Conservation (phyloP, 2,329 filamentous ascomycete species). For the Verticillium nubilum region DNA sequence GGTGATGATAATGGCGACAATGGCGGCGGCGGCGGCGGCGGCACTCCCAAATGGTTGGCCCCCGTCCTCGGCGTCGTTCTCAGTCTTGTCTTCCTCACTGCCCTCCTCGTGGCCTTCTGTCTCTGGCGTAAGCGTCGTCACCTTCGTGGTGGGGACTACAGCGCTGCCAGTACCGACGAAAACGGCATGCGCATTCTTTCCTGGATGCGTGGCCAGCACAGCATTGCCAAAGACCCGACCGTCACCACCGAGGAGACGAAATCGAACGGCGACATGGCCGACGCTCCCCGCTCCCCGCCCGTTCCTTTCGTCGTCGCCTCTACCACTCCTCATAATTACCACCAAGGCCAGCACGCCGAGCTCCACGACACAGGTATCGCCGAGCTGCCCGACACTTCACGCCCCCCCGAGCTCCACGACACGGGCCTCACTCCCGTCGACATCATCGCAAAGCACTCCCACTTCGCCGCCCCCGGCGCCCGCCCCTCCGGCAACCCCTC, state of each 20-base stretch:
- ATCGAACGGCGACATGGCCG: constrained; percentile 32
- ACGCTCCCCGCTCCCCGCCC: constrained; percentile 15
- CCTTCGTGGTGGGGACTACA: constrained; percentile 28
- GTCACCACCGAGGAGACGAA: constrained; percentile 38
- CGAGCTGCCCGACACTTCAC: constrained; percentile 42
- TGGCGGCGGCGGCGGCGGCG: constrained; percentile 20
- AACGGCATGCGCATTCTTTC: constrained; percentile 40
- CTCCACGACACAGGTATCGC: constrained; percentile 37
- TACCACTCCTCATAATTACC: constrained; percentile 1
- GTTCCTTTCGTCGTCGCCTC: constrained; percentile 10
- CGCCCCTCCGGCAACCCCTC: constrained; percentile 21
- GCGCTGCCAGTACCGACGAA: constrained; percentile 38
- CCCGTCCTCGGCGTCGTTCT: constrained; percentile 59
- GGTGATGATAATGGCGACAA: constrained; percentile 5
- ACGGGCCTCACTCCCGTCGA: constrained; percentile 33
- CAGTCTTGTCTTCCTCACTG: constrained; percentile 50
- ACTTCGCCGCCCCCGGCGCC: constrained; percentile 17
- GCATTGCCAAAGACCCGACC: constrained; percentile 36
- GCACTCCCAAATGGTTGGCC: constrained; percentile 51
- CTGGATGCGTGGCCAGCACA: constrained; percentile 45
- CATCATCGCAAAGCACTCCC: constrained; percentile 30
- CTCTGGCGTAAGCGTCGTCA: constrained; percentile 45
- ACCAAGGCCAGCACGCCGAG: constrained; percentile 20
- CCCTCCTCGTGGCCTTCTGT: constrained; percentile 43
- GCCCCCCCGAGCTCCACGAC: constrained; percentile 38